A percentile compares a stretch with the other conserved stretches of the same genome.
phyloP scores from a whole-genome alignment of 495 filamentous ascomycete genomes.

The Aspergillus egyptiacus region DNA sequence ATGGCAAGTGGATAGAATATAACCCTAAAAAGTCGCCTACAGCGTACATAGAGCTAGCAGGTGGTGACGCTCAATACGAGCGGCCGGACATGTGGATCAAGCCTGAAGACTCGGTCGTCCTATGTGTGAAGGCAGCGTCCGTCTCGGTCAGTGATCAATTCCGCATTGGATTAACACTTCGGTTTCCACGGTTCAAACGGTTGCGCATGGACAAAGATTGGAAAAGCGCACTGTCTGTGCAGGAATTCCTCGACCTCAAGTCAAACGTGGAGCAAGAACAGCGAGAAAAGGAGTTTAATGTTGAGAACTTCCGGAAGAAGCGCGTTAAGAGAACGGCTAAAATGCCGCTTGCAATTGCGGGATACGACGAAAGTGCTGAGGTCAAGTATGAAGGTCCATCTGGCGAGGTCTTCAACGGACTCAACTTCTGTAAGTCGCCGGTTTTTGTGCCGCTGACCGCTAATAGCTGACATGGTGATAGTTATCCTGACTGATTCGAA shows the following conservation, averaged over 20 bases:
- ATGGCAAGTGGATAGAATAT: conserved; percentile 88
- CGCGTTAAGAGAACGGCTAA: conserved; percentile 58
- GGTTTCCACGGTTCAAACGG: conserved; percentile 87
- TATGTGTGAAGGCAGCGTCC: conserved; percentile 87
- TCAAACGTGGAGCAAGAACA: conserved; percentile 64
- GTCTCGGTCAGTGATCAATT: conserved; percentile 70
- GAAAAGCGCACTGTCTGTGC: conserved; percentile 68
- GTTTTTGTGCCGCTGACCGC: neutral
- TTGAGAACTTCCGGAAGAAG: conserved; percentile 67
- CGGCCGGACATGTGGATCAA: conserved; percentile 90
- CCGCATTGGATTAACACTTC: conserved; percentile 68
- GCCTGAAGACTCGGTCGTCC: conserved; percentile 77
- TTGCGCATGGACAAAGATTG: conserved; percentile 78
- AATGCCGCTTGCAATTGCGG: conserved; percentile 64
- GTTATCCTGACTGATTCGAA: conserved; percentile 58
- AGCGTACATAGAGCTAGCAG: conserved; percentile 74
- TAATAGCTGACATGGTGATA: conserved; percentile 22
- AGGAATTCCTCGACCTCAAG: conserved; percentile 71
- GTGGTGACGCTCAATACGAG: conserved; percentile 68
- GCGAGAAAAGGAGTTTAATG: conserved; percentile 70
- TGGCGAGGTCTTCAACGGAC: conserved; percentile 62
- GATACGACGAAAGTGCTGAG: conserved; percentile 49
- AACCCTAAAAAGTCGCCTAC: conserved; percentile 72
- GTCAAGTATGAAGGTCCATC: conserved; percentile 51
- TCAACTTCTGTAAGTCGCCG: conserved; percentile 64